These are phyloP conservation scores for Rutstroemia sp. DNA, from an alignment of 2,329 filamentous ascomycete genomes.

Conservation along the genomic window DNA sequence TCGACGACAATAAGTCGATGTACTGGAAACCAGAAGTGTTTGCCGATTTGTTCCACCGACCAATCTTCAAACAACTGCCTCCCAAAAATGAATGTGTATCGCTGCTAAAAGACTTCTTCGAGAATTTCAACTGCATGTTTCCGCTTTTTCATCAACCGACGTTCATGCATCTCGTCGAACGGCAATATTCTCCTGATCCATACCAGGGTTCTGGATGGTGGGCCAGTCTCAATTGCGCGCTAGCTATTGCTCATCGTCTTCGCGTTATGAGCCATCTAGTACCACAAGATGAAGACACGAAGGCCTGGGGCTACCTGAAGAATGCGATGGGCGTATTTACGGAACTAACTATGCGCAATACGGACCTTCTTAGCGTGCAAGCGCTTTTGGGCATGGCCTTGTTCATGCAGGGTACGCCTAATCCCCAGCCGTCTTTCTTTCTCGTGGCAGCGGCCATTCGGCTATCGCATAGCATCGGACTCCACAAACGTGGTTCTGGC, in stretches of 20 bases:
- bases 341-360: constrained; percentile 92
- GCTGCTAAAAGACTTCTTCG: constrained; percentile 87
- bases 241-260: constrained; percentile 88
- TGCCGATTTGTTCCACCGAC: constrained; percentile 79
- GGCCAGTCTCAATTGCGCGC: constrained; percentile 88
- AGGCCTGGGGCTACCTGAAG: constrained; percentile 93
- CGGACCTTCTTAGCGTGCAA: constrained; percentile 89
- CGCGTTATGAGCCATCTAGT: constrained; percentile 94
- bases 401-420: constrained; percentile 93
- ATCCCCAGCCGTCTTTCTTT: constrained; percentile 89
- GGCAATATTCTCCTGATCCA: constrained; percentile 85
- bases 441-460: constrained; percentile 86
- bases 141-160: constrained; percentile 95
- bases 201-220: constrained; percentile 97
- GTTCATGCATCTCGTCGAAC: constrained; percentile 94
- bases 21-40: constrained; percentile 99
- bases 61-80: constrained; percentile 76
- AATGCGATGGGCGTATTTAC: constrained; percentile 92
- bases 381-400: constrained; percentile 87
- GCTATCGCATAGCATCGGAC: constrained; percentile 84
- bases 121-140: constrained; percentile 99
- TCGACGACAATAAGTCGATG: constrained; percentile 92
- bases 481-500: constrained; percentile 86
- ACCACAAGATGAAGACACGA: constrained; percentile 83
- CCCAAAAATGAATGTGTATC: constrained; percentile 82